These are phyloP conservation scores for Graphilbum fragrans DNA, from an alignment of 2,329 filamentous ascomycete genomes.

Conservation along the genomic window DNA sequence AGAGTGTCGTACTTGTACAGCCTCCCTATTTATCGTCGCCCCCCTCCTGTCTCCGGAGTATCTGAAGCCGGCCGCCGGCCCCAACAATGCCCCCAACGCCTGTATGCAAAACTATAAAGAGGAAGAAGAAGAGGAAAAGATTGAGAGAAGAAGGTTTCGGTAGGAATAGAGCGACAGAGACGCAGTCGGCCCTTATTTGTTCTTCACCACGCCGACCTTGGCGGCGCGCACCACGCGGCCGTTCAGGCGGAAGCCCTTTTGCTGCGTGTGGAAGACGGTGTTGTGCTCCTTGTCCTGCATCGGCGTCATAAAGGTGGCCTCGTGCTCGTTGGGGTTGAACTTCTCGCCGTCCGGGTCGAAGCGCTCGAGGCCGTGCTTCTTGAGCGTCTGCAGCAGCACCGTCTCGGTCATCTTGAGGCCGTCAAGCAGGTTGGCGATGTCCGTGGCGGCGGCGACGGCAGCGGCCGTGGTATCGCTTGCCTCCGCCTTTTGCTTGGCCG, in stretches of 20 bases:
- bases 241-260: slow-evolving; percentile 92
- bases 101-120: slow-evolving; percentile 3
- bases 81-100: slow-evolving; percentile 6
- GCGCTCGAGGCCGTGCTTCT: slow-evolving; percentile 88
- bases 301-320: slow-evolving; percentile 90
- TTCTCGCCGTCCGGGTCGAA: slow-evolving; percentile 74
- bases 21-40: neutral
- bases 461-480: slow-evolving; percentile 36
- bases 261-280: slow-evolving; percentile 82
- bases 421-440: slow-evolving; percentile 70
- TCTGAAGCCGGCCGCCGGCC: neutral
- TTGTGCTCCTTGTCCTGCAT: slow-evolving; percentile 81
- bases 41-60: too few relatives aligned
- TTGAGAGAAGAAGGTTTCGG: neutral
- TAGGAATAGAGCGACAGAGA: neutral
- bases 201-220: slow-evolving; percentile 95
- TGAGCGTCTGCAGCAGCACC: slow-evolving; percentile 75
- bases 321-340: slow-evolving; percentile 94
- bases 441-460: slow-evolving; percentile 41
- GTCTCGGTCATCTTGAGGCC: slow-evolving; percentile 92
- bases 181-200: slow-evolving; percentile 28
- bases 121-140: neutral
- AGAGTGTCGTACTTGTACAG: slow-evolving; percentile 10
- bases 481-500: slow-evolving; percentile 20
- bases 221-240: slow-evolving; percentile 79